Evolutionary conservation across 129 eudicot species (phyloP).

Genomic region (Dittrichia graveolens): DNA sequence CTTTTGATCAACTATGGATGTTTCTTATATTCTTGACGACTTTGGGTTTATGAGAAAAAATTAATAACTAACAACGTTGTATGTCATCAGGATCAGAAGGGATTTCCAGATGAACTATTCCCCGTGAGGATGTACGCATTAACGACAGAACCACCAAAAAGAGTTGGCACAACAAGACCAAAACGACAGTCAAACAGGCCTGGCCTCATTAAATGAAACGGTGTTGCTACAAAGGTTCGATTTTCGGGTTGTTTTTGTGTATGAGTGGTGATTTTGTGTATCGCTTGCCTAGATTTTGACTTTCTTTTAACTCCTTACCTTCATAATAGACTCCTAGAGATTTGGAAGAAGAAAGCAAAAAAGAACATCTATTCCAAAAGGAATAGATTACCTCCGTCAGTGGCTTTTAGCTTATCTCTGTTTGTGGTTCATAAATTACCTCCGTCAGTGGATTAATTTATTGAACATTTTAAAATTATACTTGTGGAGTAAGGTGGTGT

Average conservation of each 20-base stretch:
- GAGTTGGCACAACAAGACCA: constrained; percentile 45
- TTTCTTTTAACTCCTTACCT: not conserved
- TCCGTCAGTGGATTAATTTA: too few species aligned
- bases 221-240: not conserved
- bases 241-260: constrained; percentile 15
- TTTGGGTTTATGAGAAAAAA: not conserved
- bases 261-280: constrained; percentile 11
- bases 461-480: too few species aligned
- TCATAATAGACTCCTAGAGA: not conserved
- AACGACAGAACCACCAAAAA: constrained; percentile 61
- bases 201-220: constrained; percentile 52
- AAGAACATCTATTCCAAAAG: too few species aligned
- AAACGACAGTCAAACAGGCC: constrained; percentile 63
- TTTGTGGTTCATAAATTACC: too few species aligned
- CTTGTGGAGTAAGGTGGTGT: too few species aligned
- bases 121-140: constrained; percentile 94
- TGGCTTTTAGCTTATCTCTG: too few species aligned
- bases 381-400: too few species aligned
- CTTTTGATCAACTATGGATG: not conserved
- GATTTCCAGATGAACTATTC: constrained; percentile 80
- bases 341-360: too few species aligned
- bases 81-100: constrained; percentile 69
- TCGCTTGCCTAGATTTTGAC: not conserved
- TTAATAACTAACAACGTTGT: too few species aligned
- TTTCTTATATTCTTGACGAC: not conserved